Conservation (phyloP, 1,284 basidiomycete genomes). For the Ceratobasidium sp. region DNA sequence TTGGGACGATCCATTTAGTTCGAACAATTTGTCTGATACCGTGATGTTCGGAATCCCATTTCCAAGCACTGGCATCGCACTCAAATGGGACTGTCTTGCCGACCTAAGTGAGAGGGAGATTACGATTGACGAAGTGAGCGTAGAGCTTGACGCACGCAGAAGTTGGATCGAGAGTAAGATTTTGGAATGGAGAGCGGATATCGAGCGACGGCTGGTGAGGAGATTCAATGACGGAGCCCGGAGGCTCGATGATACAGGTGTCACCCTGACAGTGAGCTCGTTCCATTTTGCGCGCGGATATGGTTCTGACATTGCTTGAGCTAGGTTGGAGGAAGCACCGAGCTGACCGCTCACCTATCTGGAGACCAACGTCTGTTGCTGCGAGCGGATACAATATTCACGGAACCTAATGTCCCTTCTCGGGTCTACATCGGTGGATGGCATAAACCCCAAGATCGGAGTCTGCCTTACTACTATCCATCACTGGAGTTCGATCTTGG, state of each 20-base stretch:
- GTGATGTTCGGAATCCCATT: neutral
- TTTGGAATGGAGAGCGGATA: neutral
- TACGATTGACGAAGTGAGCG: neutral
- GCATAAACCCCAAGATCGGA: neutral
- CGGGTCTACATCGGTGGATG: neutral
- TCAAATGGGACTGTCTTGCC: slow-evolving; percentile 9
- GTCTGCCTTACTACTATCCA: neutral
- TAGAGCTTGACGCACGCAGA: neutral
- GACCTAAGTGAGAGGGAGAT: slow-evolving; percentile 8
- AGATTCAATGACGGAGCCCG: neutral
- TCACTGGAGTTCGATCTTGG: neutral
- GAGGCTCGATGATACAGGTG: neutral
- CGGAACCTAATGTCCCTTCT: neutral
- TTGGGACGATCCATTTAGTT: neutral
- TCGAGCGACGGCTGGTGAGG: neutral
- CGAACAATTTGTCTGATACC: neutral
- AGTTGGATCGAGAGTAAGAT: neutral
- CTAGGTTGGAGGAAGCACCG: slow-evolving; percentile 1
- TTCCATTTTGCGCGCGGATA: neutral
- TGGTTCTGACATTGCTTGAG: neutral
- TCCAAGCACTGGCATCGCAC: neutral
- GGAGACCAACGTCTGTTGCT: neutral
- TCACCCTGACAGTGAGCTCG: neutral
- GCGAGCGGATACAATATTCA: slow-evolving; percentile 25
- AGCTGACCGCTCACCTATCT: neutral